Evolutionary conservation across 2,329 filamentous ascomycete species (phyloP).

Genomic region (Beauveria scarabaeidicola): DNA sequence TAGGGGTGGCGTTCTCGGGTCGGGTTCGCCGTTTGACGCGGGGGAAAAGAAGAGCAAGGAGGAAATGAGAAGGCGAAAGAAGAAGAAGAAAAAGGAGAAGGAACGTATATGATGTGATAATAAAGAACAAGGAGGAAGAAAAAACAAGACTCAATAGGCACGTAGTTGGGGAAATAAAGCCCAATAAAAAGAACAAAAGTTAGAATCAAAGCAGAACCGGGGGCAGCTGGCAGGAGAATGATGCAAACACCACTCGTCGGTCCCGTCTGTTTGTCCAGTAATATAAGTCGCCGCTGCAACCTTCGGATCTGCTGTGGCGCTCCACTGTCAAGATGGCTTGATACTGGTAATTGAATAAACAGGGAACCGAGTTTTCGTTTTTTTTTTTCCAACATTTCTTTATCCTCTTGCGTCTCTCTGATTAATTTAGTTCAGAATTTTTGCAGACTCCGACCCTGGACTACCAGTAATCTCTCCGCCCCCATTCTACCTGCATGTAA

Average conservation of each 20-base stretch:
- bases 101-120: not conserved
- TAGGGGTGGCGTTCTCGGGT: not conserved
- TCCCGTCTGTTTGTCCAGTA: not conserved
- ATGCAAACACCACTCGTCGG: not conserved
- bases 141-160: not conserved
- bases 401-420: not conserved
- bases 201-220: not conserved
- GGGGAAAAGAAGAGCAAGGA: not conserved
- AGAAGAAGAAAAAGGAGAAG: not conserved
- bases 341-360: not conserved
- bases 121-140: not conserved
- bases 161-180: not conserved
- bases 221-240: not conserved
- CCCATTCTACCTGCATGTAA: too few relatives aligned
- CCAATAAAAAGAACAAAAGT: not conserved
- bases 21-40: not conserved
- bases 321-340: not conserved
- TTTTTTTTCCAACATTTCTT: not conserved
- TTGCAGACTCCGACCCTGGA: too few relatives aligned
- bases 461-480: too few relatives aligned
- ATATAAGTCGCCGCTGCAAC: not conserved
- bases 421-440: not conserved
- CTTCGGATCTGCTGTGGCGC: not conserved
- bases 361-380: not conserved
- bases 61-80: not conserved